Evolutionary conservation across 805 yeast genomes (phyloP).

Genomic region (Saitoella complicata): DNA sequence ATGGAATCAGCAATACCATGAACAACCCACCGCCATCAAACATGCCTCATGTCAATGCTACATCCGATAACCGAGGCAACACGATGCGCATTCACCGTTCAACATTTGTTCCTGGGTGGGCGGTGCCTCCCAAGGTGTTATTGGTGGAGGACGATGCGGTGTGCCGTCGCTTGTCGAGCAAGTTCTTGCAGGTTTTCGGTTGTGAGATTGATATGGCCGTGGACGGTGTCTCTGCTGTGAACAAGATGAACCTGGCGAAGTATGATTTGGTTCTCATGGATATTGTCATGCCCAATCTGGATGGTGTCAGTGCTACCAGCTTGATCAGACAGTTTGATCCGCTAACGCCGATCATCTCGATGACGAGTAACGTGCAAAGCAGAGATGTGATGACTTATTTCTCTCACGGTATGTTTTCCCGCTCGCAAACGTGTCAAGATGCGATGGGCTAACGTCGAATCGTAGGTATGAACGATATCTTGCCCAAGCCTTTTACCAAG

Average conservation of each 20-base stretch:
- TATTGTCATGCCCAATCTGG: conserved; percentile 38
- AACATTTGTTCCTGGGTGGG: conserved; percentile 13
- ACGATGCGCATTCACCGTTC: conserved; percentile 2
- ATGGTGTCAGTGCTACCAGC: conserved; percentile 72
- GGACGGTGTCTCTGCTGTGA: conserved; percentile 81
- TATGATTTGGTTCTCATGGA: conserved; percentile 44
- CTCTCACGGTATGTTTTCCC: conserved; percentile 17
- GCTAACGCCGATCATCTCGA: conserved; percentile 79
- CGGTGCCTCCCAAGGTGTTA: conserved; percentile 31
- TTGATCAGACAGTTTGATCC: conserved; percentile 73
- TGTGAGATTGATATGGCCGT: conserved; percentile 81
- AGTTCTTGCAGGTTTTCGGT: conserved; percentile 72
- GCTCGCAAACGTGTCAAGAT: conserved; percentile 26
- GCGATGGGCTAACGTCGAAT: conserved; percentile 40
- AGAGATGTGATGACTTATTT: conserved; percentile 47
- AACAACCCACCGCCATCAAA: conserved; percentile 8
- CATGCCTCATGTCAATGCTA: conserved; percentile 3
- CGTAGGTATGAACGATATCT: conserved; percentile 55
- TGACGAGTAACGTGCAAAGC: conserved; percentile 81
- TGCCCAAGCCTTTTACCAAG: conserved; percentile 88
- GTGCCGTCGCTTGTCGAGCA: conserved; percentile 67
- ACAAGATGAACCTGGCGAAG: conserved; percentile 50
- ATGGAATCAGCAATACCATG: background rate
- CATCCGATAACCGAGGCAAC: background rate
- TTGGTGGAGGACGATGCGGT: conserved; percentile 41